Conservation (phyloP, 1,139 yeast genomes). For the Nakaseomyces uthaithaninus region DNA sequence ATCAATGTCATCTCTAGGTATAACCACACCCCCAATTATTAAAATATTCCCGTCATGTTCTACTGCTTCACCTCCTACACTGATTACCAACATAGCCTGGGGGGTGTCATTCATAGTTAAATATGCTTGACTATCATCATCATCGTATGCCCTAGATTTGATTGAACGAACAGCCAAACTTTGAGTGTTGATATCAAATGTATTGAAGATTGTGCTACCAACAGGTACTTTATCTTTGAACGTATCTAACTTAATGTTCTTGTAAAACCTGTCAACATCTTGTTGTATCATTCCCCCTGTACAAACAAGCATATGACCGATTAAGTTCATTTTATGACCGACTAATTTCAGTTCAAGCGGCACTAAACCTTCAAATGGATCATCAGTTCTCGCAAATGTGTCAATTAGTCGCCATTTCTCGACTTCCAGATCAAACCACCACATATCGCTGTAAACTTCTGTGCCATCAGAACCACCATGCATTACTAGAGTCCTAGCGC, state of each 20-base stretch:
- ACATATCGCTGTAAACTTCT: conserved; percentile 39
- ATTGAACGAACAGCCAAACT: conserved; percentile 13
- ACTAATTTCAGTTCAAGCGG: conserved; percentile 20
- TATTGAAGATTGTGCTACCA: conserved; percentile 14
- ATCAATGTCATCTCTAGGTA: conserved; percentile 12
- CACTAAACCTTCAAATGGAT: conserved; percentile 11
- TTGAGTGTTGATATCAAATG: conserved; percentile 14
- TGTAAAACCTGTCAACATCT: conserved; percentile 19
- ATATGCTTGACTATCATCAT: not conserved
- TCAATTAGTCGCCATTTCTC: conserved; percentile 35
- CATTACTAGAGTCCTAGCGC: conserved; percentile 25
- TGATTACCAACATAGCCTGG: conserved; percentile 7
- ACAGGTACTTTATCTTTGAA: conserved; percentile 7
- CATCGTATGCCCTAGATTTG: not conserved
- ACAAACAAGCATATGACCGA: conserved; percentile 20
- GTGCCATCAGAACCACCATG: conserved; percentile 41
- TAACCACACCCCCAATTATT: conserved; percentile 22
- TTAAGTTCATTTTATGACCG: conserved; percentile 24
- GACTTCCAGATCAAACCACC: conserved; percentile 39
- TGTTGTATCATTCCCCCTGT: conserved; percentile 27
- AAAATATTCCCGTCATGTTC: conserved; percentile 21
- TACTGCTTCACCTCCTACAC: conserved; percentile 17
- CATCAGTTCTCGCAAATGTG: conserved; percentile 16
- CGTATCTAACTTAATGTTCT: conserved; percentile 2
- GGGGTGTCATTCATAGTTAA: not conserved